A percentile compares a stretch with the other conserved stretches of the same genome.
These are phyloP conservation scores for Aspergillus sp. DNA, from an alignment of 2,329 filamentous ascomycete genomes.

Conservation along the genomic window DNA sequence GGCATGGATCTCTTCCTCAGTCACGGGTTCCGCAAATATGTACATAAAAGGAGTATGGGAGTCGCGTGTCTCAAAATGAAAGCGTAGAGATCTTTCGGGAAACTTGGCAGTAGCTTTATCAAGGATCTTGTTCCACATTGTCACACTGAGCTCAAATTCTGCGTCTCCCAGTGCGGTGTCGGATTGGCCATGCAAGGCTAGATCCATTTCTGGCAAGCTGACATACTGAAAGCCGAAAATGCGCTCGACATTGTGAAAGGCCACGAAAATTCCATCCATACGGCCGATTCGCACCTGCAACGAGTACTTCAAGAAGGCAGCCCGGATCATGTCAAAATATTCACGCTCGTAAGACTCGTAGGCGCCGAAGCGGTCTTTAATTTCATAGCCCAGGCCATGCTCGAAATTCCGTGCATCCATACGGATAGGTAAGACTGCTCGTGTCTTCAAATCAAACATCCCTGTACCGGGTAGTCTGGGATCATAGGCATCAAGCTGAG, in stretches of 20 bases:
- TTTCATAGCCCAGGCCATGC: constrained; percentile 79
- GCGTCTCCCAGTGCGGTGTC: constrained; percentile 66
- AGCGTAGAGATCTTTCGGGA: constrained; percentile 67
- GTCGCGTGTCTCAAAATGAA: constrained; percentile 76
- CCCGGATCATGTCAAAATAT: constrained; percentile 92
- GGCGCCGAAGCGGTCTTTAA: constrained; percentile 67
- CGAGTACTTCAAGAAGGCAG: constrained; percentile 94
- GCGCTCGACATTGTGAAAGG: constrained; percentile 88
- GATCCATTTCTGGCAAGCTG: constrained; percentile 79
- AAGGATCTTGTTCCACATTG: constrained; percentile 73
- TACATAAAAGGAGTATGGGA: constrained; percentile 66
- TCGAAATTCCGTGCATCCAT: constrained; percentile 75
- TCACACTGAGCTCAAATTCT: constrained; percentile 80
- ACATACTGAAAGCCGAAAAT: constrained; percentile 99
- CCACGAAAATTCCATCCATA: constrained; percentile 98
- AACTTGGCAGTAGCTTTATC: constrained; percentile 70
- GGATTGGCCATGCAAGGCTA: constrained; percentile 74
- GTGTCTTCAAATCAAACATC: constrained; percentile 94
- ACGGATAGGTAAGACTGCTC: constrained; percentile 84
- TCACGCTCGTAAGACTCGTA: constrained; percentile 94
- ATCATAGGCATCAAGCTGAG: constrained; percentile 89
- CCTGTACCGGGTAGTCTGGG: constrained; percentile 80
- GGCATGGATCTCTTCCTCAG: constrained; percentile 62
- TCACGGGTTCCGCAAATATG: constrained; percentile 82
- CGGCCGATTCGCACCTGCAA: constrained; percentile 93